Evolutionary conservation across 352 stramenopile genomes (phyloP), one percentile per base, ranked within the genome.

Genomic region (Phytopythium delawarense): DNA sequence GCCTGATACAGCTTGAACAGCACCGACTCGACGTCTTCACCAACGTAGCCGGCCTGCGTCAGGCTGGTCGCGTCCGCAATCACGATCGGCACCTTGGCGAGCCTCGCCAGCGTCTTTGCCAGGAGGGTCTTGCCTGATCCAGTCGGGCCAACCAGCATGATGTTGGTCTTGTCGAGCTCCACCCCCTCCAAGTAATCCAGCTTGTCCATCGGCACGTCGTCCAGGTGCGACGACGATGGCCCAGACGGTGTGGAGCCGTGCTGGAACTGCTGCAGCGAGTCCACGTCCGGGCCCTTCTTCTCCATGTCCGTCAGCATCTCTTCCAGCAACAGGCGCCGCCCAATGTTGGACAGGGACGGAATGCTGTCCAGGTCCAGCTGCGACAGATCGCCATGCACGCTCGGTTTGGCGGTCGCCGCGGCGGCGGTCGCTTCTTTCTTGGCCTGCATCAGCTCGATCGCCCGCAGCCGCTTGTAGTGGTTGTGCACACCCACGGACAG

Each of bases 151-250:
- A 96, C 76, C 21, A 99, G 84, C 76, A 99, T 87, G 49, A 99
- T 87, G 72, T 99, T 99, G 28, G 92, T 98, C 87, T 99, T 99
- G 80, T 99, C 96, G 39, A 99, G 84, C 69, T 99, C 94, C n/a
- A 97, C 94, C 55, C 89, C 78, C 15, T 94, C 79, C 20, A 91
- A 62, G 52, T 86, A 69, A n/a, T 87, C 67, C 42, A 91, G 69
- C 59, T 84, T 92, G 30, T 87, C 77, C 11, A 64, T 56, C n/a
- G 75, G 40, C 32, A 20, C 23, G 23, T 53, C 12, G 0, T 53
- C 40, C 11, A n/a, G 40, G 23, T 18, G 15, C 7, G 44, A 15
- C 45, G 35, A n/a, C 21, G 52, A 64, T 39, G 35, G 40, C 42
- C 52, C 4, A n/a, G 46, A 45, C 18, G 52, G 37, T 20, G 39